Conservation (phyloP, 768 basidiomycete species). For the Suillus discolor region DNA sequence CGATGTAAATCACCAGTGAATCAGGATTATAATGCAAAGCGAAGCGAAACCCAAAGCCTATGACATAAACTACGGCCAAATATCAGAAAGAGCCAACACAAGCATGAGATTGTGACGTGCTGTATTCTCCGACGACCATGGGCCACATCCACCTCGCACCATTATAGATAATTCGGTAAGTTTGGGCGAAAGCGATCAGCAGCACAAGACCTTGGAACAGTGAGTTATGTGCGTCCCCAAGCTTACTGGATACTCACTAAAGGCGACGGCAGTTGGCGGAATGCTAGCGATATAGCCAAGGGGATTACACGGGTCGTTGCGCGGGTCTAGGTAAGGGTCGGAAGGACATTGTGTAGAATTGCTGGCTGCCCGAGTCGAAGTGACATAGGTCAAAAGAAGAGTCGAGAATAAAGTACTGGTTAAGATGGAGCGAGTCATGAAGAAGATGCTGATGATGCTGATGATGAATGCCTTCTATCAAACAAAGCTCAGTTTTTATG, state of each 20-base stretch:
- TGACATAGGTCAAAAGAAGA: slow-evolving; percentile 3
- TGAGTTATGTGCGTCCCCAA: background rate
- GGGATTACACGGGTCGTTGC: slow-evolving; percentile 54
- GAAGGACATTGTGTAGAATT: slow-evolving; percentile 22
- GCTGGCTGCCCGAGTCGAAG: slow-evolving; percentile 5
- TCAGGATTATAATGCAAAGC: slow-evolving; percentile 56
- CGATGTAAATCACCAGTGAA: slow-evolving; percentile 53
- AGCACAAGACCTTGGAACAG: slow-evolving; percentile 38
- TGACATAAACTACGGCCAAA: slow-evolving; percentile 46
- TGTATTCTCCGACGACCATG: slow-evolving; percentile 61
- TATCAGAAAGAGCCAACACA: background rate
- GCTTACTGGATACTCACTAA: slow-evolving; percentile 35
- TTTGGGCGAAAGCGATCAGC: slow-evolving; percentile 45
- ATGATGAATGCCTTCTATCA: background rate
- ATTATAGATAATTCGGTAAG: slow-evolving; percentile 42
- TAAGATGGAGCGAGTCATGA: background rate
- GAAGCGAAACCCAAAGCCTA: slow-evolving; percentile 59
- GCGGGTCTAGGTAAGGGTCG: slow-evolving; percentile 51
- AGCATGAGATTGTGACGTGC: slow-evolving; percentile 32
- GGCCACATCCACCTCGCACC: slow-evolving; percentile 61
- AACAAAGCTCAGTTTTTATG: background rate
- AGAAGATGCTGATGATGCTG: background rate
- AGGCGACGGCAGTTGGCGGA: slow-evolving; percentile 50
- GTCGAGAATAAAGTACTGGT: background rate
- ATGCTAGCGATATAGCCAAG: slow-evolving; percentile 60